Conservation (phyloP, 2,329 filamentous ascomycete species). For the Fusarium sp. region DNA sequence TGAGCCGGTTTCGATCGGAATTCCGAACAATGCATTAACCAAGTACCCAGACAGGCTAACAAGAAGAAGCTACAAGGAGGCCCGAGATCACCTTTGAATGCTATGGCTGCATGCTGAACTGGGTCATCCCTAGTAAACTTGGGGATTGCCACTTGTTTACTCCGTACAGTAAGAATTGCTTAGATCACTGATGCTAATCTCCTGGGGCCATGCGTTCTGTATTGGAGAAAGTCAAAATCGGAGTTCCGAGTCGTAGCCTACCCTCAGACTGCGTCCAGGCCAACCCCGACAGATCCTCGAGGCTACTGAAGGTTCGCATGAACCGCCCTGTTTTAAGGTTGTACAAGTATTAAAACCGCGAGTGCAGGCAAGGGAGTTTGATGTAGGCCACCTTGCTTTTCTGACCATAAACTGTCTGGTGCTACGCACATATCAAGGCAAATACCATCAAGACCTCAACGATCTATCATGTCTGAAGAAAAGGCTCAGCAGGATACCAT, state of each 20-base stretch:
- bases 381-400: background rate
- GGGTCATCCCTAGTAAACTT: background rate
- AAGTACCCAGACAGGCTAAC: background rate
- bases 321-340: background rate
- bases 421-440: background rate
- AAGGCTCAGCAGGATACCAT: background rate
- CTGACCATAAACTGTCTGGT: background rate
- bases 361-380: background rate
- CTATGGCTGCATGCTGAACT: background rate
- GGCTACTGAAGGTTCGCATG: background rate
- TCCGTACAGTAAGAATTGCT: background rate
- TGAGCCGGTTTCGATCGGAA: background rate
- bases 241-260: background rate
- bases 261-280: background rate
- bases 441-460: background rate
- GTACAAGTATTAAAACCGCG: background rate
- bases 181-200: background rate
- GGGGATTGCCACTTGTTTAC: background rate
- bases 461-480: background rate
- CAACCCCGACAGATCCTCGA: background rate
- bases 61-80: background rate
- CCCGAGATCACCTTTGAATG: background rate
- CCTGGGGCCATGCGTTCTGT: background rate
- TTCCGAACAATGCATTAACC: background rate
- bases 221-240: background rate